Base-by-base conservation (phyloP, 2,329 filamentous ascomycete species). In the Didymella lethalis region DNA sequence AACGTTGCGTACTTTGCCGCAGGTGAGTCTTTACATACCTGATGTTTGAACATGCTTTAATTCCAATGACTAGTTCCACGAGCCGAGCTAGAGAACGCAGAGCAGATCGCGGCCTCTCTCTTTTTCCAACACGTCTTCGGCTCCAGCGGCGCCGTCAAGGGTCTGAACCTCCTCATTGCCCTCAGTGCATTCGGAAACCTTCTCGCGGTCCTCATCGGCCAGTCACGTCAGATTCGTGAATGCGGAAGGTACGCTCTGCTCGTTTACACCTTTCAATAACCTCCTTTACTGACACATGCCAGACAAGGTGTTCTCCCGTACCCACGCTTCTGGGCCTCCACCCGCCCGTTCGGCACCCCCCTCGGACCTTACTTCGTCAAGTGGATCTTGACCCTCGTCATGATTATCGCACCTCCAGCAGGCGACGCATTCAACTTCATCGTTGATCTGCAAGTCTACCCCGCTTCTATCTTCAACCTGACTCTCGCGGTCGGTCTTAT, bases 351-450 rank as follows among this genome's bases (percentile, higher is more conserved):
- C 57, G 86, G 85, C 3, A 89, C 86, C 0, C 85, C 86, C 0
- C 62, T 87, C 0, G 86, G 85, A 0, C 85, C 86, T 0, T 88
- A 88, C 62, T 57, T 80, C 4, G 62, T 88, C 3, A 86, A 86
- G 67, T 89, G 85, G 84, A 65, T 65, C 0, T 70, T 87, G 57
- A 88, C 86, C 0, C 69, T 85, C 2, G 64, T 88, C 44, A 86
- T 88, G 83, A 88, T 88, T 34, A 68, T 86, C 0, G 85, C 83
- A 0, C 83, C 85, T 0, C 85, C 86, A 0, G 83, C 85, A 0
- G 86, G 86, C 0, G 86, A 89, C 67, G 86, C 86, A 0, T 89
- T 88, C 70, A 83, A 84, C 59, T 88, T 88, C 64, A 78, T 88
- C 26, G 82, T 87, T 61, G 84, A 85, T 64, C 76, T 90, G 1